These are phyloP conservation scores for Moniliella sp. DNA, from an alignment of 1,284 basidiomycete genomes.

Conservation along the genomic window DNA sequence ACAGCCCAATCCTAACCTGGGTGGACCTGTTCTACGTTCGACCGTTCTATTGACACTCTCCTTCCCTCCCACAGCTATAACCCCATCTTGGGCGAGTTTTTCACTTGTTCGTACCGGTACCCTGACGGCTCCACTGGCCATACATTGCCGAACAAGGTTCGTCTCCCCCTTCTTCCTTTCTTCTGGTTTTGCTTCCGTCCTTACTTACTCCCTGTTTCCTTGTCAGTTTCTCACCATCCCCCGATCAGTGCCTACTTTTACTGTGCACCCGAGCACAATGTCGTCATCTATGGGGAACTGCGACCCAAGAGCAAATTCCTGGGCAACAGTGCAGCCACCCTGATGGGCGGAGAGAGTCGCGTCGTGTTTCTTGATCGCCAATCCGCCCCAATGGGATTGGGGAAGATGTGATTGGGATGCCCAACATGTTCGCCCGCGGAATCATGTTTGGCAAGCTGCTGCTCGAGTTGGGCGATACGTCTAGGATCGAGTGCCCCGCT, in stretches of 20 bases:
- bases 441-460: slow-evolving; percentile 97
- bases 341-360: slow-evolving; percentile 75
- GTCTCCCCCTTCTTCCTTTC: no score
- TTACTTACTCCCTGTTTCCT: no score
- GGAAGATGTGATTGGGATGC: slow-evolving; percentile 29
- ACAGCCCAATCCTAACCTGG: no score
- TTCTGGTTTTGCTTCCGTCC: no score
- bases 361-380: slow-evolving; percentile 21
- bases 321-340: slow-evolving; percentile 45
- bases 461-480: slow-evolving; percentile 76
- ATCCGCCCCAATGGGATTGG: no score
- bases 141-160: slow-evolving; percentile 88
- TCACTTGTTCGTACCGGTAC: slow-evolving; percentile 85
- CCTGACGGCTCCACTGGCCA: slow-evolving; percentile 71
- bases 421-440: slow-evolving; percentile 57
- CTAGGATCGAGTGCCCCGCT: slow-evolving; percentile 60
- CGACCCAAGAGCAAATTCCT: slow-evolving; percentile 87
- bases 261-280: slow-evolving; percentile 64
- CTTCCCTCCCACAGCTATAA: slow-evolving; percentile 53
- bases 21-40: no score
- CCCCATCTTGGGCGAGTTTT: slow-evolving; percentile 88
- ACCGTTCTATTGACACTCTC: no score
- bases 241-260: slow-evolving; percentile 94
- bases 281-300: slow-evolving; percentile 68
- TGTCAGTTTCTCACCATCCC: slow-evolving; percentile 66